Base-by-base conservation (phyloP, 768 basidiomycete genomes). In the Amanita subjunquillea region DNA sequence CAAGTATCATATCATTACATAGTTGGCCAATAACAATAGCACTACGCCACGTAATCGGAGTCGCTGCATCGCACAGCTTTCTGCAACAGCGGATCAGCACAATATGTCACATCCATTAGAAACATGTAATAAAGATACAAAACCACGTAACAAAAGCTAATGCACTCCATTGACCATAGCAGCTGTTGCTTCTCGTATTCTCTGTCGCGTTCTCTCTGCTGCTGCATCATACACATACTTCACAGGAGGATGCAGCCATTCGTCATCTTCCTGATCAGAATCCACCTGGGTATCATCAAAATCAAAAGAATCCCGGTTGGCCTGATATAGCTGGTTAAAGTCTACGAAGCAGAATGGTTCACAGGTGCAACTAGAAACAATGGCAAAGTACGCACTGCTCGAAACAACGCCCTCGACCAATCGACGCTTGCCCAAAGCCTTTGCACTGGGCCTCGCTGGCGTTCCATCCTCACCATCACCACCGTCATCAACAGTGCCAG, bases 171-270 rank as follows among this genome's bases (percentile, higher is more conserved):
- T 77, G 6, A 73, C 54, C 40, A 66, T 38, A 20, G 48, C 41
- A 30, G 55, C 55, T 27, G 68, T 60, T 17, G 67, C 74, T 56
- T 79, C 74, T 54, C 68, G 67, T 50, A 85, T 70, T 53, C 79
- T 72, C 68, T 82, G 74, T 57, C 77, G 71, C 49, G 80, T 80
- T 56, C 87, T 78, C 65, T 95, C 91, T 23, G 90, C 90, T 4
- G 85, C 90, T 0, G 92, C 92, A 63, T 96, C 92, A 64, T 96
- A 96, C n/a, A 87, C 90, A 66, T 85, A 93, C 12, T 77, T 77
- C 23, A 80, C 73, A 2, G 80, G 78, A 17, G 67, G 74, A 45
- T 75, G 77, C 37, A 65, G 65, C 59, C 65, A 68, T 25, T 59
- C 60, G 12, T 65, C 66, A 27, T 78, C 76, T 22, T 80, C 80